A percentile compares a stretch with the other conserved stretches of the same genome.
phyloP scores from a whole-genome alignment of 345 rosid genomes.

The Moricandia arvensis region DNA sequence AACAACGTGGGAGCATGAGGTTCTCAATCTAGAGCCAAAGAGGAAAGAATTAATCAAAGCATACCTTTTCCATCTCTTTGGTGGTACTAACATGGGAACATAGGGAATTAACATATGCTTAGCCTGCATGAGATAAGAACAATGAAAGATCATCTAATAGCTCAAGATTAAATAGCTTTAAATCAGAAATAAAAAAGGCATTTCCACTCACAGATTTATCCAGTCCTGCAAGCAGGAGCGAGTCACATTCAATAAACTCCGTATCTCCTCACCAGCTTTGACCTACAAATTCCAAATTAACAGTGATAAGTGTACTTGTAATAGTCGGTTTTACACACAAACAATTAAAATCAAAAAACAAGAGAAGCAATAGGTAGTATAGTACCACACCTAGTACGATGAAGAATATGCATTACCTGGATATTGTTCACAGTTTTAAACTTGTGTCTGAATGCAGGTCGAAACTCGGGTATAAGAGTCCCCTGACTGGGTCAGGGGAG shows the following conservation, averaged over 20 bases:
- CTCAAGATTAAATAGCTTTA: slow-evolving; percentile 7
- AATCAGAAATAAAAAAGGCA: slow-evolving; percentile 12
- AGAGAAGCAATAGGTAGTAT: not conserved
- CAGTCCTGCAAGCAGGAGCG: slow-evolving; percentile 67
- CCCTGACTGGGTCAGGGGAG: slow-evolving; percentile 65
- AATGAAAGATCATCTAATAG: slow-evolving; percentile 18
- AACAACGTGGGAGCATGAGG: not conserved
- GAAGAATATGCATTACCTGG: slow-evolving; percentile 45
- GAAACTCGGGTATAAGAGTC: slow-evolving; percentile 74
- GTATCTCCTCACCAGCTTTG: slow-evolving; percentile 59
- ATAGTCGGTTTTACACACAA: not conserved
- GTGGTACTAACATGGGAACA: slow-evolving; percentile 96
- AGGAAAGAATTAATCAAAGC: slow-evolving; percentile 25
- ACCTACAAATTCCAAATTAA: slow-evolving; percentile 46
- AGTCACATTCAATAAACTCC: slow-evolving; percentile 87
- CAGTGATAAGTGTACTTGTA: not conserved
- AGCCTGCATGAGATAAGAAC: slow-evolving; percentile 55
- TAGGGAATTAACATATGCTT: slow-evolving; percentile 89
- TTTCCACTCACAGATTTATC: slow-evolving; percentile 74
- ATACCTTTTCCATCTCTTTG: slow-evolving; percentile 97
- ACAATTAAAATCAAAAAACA: not conserved
- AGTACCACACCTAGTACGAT: not conserved
- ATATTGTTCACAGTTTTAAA: slow-evolving; percentile 53
- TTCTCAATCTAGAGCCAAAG: slow-evolving; percentile 12
- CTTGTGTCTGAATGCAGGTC: slow-evolving; percentile 88